Evolutionary conservation across 2,329 filamentous ascomycete genomes (phyloP), one percentile per base, ranked within the genome.

Genomic region (Arachnomyces sp.): DNA sequence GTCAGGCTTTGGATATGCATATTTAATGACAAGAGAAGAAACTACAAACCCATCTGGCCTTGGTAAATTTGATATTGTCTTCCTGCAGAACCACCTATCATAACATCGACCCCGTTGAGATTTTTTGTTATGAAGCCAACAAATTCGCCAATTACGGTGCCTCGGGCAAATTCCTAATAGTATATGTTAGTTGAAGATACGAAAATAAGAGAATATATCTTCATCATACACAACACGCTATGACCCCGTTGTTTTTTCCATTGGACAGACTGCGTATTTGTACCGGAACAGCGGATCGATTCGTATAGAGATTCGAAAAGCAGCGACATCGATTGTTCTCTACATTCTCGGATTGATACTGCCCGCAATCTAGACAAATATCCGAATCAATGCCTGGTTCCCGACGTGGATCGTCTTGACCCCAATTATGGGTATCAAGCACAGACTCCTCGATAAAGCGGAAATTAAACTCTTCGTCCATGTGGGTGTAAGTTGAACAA

Each of bases 61-160:
- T 79, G 75, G 64, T 68, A 78, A 40, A 78, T 77, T 51, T 79
- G 75, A 48, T 77, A 79, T 2, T 48, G 50, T 18, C 42, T 46
- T 3, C 45, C 50, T 3, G 52, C 50, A 0, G 65, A 63, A 1
- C 64, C 65, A 18, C 66, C 65, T 39, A 71, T 59, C 74, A 78
- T 76, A 7, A 78, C 73, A 47, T 78, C 75, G 9, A 72, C 56
- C 43, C 71, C 68, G 5, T 64, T 55, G 7, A 78, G 56, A 2
- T 68, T 73, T 38, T 67, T 71, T 1, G 74, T 78, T 25, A 78
- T 62, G 17, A 73, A 53, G 3, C 75, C 75, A 4, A 76, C 65
- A 42, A 78, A 76, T 51, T 78, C 74, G 2, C 72, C 73, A 12
- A 78, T 65, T 0, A 71, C 71, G 1, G 62, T 58, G 8, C 75